These are phyloP conservation scores for Phytopythium ostracodes DNA, from an alignment of 352 stramenopile species.

Conservation along the genomic window DNA sequence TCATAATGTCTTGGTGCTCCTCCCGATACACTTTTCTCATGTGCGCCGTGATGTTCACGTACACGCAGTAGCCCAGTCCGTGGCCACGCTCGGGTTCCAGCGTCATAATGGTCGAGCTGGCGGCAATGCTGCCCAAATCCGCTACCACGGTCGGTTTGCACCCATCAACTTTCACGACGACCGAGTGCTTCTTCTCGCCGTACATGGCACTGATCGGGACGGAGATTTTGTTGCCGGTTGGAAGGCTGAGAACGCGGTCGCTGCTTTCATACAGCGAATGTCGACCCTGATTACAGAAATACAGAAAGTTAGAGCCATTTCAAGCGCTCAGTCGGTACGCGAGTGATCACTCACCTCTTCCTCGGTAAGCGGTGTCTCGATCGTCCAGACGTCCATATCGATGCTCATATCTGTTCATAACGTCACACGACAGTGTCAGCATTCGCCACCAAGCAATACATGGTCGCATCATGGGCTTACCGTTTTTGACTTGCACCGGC, in stretches of 20 bases:
- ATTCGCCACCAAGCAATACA: too few species aligned
- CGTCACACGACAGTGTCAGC: constrained; percentile 13
- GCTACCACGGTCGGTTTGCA: constrained; percentile 83
- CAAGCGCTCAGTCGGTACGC: background rate
- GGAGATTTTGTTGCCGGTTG: constrained; percentile 77
- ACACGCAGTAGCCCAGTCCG: constrained; percentile 75
- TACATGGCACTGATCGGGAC: constrained; percentile 80
- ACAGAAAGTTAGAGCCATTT: background rate
- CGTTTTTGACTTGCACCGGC: constrained; percentile 87
- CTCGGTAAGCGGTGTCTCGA: constrained; percentile 37
- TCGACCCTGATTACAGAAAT: background rate
- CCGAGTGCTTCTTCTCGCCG: constrained; percentile 68
- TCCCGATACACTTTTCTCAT: constrained; percentile 88
- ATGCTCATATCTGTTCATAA: constrained; percentile 53
- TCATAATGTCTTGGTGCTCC: constrained; percentile 75
- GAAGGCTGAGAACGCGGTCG: constrained; percentile 27
- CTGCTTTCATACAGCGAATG: constrained; percentile 19
- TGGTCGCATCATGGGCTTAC: too few species aligned
- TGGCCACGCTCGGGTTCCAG: constrained; percentile 59
- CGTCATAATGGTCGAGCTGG: constrained; percentile 63
- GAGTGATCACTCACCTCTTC: constrained; percentile 34
- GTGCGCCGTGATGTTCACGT: constrained; percentile 75
- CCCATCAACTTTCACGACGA: constrained; percentile 82
- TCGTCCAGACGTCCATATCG: constrained; percentile 82
- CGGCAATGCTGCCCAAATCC: constrained; percentile 54